Conservation (phyloP, 108 stramenopile species). For the Discostella stelligeroides region DNA sequence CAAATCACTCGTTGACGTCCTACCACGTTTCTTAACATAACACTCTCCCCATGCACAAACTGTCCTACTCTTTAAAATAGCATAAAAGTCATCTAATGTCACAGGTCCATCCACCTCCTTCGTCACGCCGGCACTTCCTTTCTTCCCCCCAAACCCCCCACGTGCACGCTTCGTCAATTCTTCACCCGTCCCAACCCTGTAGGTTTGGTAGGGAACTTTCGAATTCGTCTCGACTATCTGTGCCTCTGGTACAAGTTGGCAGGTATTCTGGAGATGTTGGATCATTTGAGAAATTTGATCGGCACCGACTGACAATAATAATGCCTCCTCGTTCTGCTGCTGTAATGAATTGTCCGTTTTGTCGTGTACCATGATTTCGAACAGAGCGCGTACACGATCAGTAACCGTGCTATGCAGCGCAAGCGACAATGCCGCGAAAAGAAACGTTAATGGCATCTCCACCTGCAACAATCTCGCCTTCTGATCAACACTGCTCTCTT, state of each 20-base stretch:
- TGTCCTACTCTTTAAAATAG: slow-evolving; percentile 65
- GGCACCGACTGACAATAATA: slow-evolving; percentile 42
- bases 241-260: slow-evolving; percentile 76
- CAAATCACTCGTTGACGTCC: slow-evolving; percentile 37
- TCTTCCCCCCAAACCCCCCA: slow-evolving; percentile 49
- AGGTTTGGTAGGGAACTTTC: slow-evolving; percentile 74
- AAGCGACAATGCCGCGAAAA: slow-evolving; percentile 66
- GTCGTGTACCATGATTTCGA: no score
- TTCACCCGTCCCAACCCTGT: slow-evolving; percentile 57
- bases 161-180: slow-evolving; percentile 59
- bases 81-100: slow-evolving; percentile 48
- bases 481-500: neutral
- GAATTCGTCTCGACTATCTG: slow-evolving; percentile 69
- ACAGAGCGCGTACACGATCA: slow-evolving; percentile 71
- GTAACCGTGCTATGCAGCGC: slow-evolving; percentile 60
- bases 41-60: slow-evolving; percentile 91
- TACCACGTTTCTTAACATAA: slow-evolving; percentile 57
- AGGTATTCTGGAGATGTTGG: slow-evolving; percentile 74
- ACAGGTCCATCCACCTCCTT: slow-evolving; percentile 25
- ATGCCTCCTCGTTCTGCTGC: no score
- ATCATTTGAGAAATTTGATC: slow-evolving; percentile 67
- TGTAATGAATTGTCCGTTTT: no score
- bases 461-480: neutral
- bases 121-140: slow-evolving; percentile 17
- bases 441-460: slow-evolving; percentile 50